These are phyloP conservation scores for Pelargonium citronellum DNA, from an alignment of 441 rosid species.

Conservation along the genomic window DNA sequence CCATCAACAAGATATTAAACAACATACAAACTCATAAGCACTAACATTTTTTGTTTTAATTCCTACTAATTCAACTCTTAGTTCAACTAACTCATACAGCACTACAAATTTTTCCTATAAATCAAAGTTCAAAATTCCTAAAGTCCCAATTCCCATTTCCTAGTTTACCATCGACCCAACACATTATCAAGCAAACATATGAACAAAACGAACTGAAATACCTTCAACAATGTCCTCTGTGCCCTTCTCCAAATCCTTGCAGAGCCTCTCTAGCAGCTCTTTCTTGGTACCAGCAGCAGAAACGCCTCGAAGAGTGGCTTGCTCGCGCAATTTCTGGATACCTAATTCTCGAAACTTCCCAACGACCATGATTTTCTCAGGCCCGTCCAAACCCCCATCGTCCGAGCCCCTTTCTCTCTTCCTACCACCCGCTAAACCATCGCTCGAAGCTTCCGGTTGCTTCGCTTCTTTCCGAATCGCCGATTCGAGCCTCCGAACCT, in stretches of 20 bases:
- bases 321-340: slow-evolving; percentile 56
- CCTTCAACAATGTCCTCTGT: slow-evolving; percentile 27
- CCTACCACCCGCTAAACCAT: slow-evolving; percentile 14
- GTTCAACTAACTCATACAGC: background rate
- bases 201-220: slow-evolving; percentile 10
- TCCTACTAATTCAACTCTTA: background rate
- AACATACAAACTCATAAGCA: too few species aligned
- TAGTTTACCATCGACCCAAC: background rate
- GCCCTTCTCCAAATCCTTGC: slow-evolving; percentile 23
- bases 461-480: slow-evolving; percentile 37
- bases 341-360: slow-evolving; percentile 44
- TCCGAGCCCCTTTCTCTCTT: slow-evolving; percentile 39
- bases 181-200: background rate
- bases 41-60: too few species aligned
- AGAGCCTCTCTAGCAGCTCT: slow-evolving; percentile 51
- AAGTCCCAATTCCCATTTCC: background rate
- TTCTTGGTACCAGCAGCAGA: slow-evolving; percentile 51
- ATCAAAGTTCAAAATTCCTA: background rate
- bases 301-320: slow-evolving; percentile 48
- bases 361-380: slow-evolving; percentile 36
- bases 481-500: slow-evolving; percentile 57
- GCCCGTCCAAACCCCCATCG: slow-evolving; percentile 26
- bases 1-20: too few species aligned
- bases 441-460: slow-evolving; percentile 16
- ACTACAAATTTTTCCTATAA: background rate